Evolutionary conservation across 2,329 filamentous ascomycete genomes (phyloP), one percentile per base, ranked within the genome.

Genomic region (Fusarium floridanum): DNA sequence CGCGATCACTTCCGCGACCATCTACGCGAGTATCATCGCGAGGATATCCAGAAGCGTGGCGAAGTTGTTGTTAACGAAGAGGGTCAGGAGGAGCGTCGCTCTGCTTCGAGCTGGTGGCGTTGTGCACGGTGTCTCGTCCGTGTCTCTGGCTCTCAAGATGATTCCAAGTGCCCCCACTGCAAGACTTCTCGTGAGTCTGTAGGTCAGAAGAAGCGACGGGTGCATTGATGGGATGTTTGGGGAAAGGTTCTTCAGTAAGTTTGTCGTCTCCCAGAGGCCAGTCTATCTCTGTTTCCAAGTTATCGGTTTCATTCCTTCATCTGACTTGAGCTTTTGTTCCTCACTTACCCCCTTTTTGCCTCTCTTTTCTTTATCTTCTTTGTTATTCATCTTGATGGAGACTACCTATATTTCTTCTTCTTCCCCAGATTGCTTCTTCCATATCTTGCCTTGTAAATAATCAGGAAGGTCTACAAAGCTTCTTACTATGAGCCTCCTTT

Each of bases 1-100:
- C 85, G 86, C 32, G 89, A 91, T 70, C 89, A 91, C 80, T 89
- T 86, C 77, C 84, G 89, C 39, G 88, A 90, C 65, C 89, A 91
- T 76, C 84, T 89, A 32, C 85, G 89, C 36, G 85, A 88, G 48
- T 88, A 83, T 70, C 89, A 91, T 82, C 83, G 83, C 65, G 89
- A 91, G 76, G 88, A 90, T 69, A 84, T 89, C 37, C 81, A 83
- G 74, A 87, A 87, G 81, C 85, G 87, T 22, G 84, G 85, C 34
- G 79, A 78, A 22, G 74, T 79, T 55, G 74, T 79, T 50, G 71
- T 80, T 64, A 78, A 80, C 45, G 80, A 82, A 36, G 82, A 81
- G 70, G 86, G 84, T 84, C 76, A 84, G 37, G 77, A 82, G 11
- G 81, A 78, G 55, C 83, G 85, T 66, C 81, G 83, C 61, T 76